Evolutionary conservation across 768 basidiomycete genomes (phyloP).

Genomic region (Lentinula boryana): DNA sequence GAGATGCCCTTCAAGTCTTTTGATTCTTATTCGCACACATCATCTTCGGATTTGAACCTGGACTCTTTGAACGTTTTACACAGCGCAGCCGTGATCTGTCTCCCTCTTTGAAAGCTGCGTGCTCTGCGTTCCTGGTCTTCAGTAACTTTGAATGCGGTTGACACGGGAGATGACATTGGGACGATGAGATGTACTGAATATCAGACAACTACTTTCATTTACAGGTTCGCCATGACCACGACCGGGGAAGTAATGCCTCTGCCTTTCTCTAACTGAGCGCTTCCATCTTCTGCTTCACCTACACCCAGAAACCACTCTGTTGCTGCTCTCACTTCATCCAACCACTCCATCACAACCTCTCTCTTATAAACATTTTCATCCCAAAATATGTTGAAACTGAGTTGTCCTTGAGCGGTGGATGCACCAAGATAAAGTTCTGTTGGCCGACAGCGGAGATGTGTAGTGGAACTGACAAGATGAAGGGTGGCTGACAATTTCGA

Average conservation of each 20-base stretch:
- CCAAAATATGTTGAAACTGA: constrained; percentile 19
- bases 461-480: constrained; percentile 5
- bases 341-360: constrained; percentile 26
- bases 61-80: too few species aligned
- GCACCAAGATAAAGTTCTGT: constrained; percentile 26
- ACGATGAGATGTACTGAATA: too few species aligned
- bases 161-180: too few species aligned
- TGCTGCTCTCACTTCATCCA: constrained; percentile 25
- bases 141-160: too few species aligned
- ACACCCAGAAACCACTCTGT: constrained; percentile 18
- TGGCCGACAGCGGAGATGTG: constrained; percentile 24
- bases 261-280: background rate
- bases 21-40: too few species aligned
- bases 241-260: background rate
- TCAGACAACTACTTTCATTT: background rate
- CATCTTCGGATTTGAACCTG: too few species aligned
- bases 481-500: constrained; percentile 14
- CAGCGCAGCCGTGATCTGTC: too few species aligned
- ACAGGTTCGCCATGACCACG: background rate
- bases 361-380: constrained; percentile 26
- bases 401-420: constrained; percentile 8
- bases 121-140: too few species aligned
- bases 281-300: background rate
- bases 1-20: too few species aligned
- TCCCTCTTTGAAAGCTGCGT: too few species aligned